Evolutionary conservation across 2,329 filamentous ascomycete genomes (phyloP), one percentile per base, ranked within the genome.

Genomic region (Ascochyta koolunga): DNA sequence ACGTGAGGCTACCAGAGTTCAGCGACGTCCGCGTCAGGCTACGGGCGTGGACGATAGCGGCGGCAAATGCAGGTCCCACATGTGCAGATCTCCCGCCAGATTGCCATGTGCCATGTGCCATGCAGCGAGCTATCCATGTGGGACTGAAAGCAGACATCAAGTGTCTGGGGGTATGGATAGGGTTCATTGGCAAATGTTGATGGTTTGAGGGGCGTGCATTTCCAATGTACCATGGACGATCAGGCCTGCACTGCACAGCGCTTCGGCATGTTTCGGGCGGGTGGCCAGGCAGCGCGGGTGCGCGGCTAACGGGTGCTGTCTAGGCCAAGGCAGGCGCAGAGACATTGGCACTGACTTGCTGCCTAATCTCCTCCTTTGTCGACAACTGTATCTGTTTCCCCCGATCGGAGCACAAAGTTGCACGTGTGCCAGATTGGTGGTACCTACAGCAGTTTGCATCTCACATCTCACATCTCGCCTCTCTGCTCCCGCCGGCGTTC

Each of bases 11-110:
- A 39, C 48, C 36, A 41, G 21, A 16, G 7, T 51, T 46, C 33
- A 31, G 15, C 21, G 24, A 29, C 46, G 37, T 43, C 29, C 21
- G 21, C 35, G 25, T 40, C 31, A 24, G 15, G 31, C 35, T 36
- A 45, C 39, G 32, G 43, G 39, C 21, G 5, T 13, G 35, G 16
- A 19, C 38, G 13, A 16, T 27, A 38, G 43, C 27, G 35, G 13
- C 25, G 21, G 45, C 29, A 22, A 22, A 43, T 33, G 39, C 51
- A 45, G 51, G 51, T 54, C 44, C 48, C 48, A 44, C 48, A 38
- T 33, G 39, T 25, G 33, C 47, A 39, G 48, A 51, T 51, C 47
- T 33, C 39, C 47, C 38, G 41, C 37, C 35, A 24, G 33, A 43
- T 6, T 43, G 47, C 32, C 24, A 29, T 41, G 35, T 37, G 39